phyloP scores from a whole-genome alignment of 352 stramenopile species.

The Phytopythium chamaehyphon region DNA sequence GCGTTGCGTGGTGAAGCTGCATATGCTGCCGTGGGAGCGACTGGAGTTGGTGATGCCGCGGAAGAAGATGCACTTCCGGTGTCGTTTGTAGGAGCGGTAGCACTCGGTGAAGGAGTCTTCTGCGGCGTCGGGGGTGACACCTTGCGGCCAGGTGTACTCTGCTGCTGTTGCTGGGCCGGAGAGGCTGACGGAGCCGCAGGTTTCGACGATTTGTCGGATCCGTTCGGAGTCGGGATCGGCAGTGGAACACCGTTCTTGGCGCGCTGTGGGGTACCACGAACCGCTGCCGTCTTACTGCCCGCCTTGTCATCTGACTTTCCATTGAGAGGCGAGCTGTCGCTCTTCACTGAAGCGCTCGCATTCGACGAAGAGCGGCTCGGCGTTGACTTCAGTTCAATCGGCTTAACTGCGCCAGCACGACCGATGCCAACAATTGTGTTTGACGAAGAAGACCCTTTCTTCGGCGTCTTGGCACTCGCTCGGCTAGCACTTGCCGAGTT shows the following conservation, averaged over 20 bases:
- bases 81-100: conserved; percentile 10
- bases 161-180: conserved; percentile 10
- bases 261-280: conserved; percentile 49
- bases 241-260: conserved; percentile 30
- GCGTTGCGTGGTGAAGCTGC: conserved; percentile 19
- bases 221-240: conserved; percentile 6
- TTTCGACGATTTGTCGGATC: conserved; percentile 26
- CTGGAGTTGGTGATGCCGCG: conserved; percentile 26
- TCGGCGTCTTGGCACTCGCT: conserved; percentile 48
- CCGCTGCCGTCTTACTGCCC: conserved; percentile 17
- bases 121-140: conserved; percentile 32
- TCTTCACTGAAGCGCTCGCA: conserved; percentile 41
- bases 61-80: conserved; percentile 28
- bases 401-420: conserved; percentile 64
- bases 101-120: conserved; percentile 29
- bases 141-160: conserved; percentile 24
- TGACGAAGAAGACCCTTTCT: conserved; percentile 54
- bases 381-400: conserved; percentile 75
- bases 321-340: conserved; percentile 31
- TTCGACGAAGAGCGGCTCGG: conserved; percentile 43
- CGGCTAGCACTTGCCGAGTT: conserved; percentile 12
- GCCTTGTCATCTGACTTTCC: conserved; percentile 34
- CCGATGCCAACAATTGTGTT: conserved; percentile 66
- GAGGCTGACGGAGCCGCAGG: conserved; percentile 16
- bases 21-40: conserved; percentile 3